phyloP scores from a whole-genome alignment of 805 yeast genomes.

The Candida corydali region DNA sequence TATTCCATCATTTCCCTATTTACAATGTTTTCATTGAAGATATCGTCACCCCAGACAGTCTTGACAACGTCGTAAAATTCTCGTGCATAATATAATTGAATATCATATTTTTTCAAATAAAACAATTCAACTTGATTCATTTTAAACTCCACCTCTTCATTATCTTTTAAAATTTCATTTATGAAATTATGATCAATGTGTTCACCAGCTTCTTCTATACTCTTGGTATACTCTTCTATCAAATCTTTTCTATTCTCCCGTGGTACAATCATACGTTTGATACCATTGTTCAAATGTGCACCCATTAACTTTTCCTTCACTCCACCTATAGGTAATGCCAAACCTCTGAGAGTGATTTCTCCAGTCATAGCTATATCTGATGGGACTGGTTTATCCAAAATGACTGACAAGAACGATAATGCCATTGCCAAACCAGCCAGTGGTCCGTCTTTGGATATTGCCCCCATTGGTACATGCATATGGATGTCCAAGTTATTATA shows the following conservation, averaged over 20 bases:
- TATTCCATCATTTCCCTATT: slow-evolving; percentile 27
- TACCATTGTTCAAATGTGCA: slow-evolving; percentile 58
- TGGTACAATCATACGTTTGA: slow-evolving; percentile 62
- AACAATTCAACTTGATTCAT: slow-evolving; percentile 42
- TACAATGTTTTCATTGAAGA: slow-evolving; percentile 16
- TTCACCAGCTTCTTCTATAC: slow-evolving; percentile 28
- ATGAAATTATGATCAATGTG: slow-evolving; percentile 17
- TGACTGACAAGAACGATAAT: slow-evolving; percentile 40
- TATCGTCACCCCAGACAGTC: slow-evolving; percentile 61
- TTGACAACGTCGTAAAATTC: slow-evolving; percentile 75
- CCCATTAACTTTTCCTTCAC: slow-evolving; percentile 73
- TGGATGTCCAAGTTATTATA: slow-evolving; percentile 56
- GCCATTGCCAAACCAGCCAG: slow-evolving; percentile 50
- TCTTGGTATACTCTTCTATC: slow-evolving; percentile 48
- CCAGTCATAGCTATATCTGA: slow-evolving; percentile 77
- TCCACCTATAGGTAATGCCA: slow-evolving; percentile 80
- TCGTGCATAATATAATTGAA: slow-evolving; percentile 60
- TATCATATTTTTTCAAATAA: slow-evolving; percentile 50
- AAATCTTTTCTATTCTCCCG: slow-evolving; percentile 66
- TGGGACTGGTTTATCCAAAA: slow-evolving; percentile 42
- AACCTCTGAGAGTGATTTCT: slow-evolving; percentile 74
- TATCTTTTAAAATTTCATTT: slow-evolving; percentile 34
- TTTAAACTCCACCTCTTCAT: slow-evolving; percentile 26
- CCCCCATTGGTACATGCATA: slow-evolving; percentile 48
- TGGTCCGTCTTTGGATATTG: slow-evolving; percentile 45